Evolutionary conservation across 768 basidiomycete genomes (phyloP).

Genomic region (Mycena capillaripes): DNA sequence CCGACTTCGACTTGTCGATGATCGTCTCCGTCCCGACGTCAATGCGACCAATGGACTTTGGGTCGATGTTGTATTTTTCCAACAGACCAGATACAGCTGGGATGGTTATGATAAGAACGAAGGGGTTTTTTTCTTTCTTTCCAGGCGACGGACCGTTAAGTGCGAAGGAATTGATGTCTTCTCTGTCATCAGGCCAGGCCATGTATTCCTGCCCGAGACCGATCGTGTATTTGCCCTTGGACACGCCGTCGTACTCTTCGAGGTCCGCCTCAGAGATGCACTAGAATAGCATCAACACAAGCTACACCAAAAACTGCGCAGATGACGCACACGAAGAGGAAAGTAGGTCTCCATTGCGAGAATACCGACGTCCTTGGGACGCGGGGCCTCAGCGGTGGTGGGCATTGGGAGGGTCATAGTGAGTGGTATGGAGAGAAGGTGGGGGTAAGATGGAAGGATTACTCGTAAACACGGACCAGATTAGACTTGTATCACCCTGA

Average conservation of each 20-base stretch:
- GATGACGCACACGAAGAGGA: conserved; percentile 81
- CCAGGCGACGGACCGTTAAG: conserved; percentile 90
- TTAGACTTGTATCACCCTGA: too few species aligned
- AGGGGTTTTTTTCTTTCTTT: too few species aligned
- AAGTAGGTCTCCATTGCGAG: conserved; percentile 96
- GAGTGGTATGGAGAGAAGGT: neutral
- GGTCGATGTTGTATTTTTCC: conserved; percentile 95
- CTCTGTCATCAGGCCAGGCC: conserved; percentile 98
- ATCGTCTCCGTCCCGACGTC: conserved; percentile 99
- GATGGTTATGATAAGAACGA: conserved; percentile 12
- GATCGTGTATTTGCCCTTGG: conserved; percentile 98
- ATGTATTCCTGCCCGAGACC: conserved; percentile 98
- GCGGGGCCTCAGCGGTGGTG: neutral
- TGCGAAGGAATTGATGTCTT: conserved; percentile 99
- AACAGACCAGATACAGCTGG: conserved; percentile 90
- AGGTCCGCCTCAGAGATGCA: conserved; percentile 97
- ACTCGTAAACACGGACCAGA: too few species aligned
- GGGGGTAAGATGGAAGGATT: too few species aligned
- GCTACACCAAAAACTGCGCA: neutral
- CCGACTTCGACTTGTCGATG: conserved; percentile 99
- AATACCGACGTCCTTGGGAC: conserved; percentile 87
- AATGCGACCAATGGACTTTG: conserved; percentile 94
- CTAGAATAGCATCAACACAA: conserved; percentile 52
- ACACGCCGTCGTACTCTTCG: conserved; percentile 93
- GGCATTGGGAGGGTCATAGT: neutral